phyloP scores from a whole-genome alignment of 2,329 filamentous ascomycete genomes.

The Dothideomycetes sp. region DNA sequence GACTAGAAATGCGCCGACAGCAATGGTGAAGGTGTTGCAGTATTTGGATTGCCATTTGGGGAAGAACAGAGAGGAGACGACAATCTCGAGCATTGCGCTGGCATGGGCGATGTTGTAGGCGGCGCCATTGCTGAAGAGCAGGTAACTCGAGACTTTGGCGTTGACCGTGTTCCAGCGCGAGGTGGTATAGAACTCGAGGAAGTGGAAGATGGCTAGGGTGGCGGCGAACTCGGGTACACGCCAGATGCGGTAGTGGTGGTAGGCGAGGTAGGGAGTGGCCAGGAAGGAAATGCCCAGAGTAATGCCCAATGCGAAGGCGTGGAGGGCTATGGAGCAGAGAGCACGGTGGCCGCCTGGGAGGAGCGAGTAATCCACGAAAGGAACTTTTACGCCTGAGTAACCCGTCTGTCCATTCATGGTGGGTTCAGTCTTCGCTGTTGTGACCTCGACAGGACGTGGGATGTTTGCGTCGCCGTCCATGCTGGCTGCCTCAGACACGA shows the following conservation, averaged over 20 bases:
- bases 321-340: conserved; percentile 34
- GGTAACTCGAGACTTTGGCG: conserved; percentile 64
- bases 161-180: conserved; percentile 69
- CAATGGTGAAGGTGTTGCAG: conserved; percentile 28
- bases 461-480: conserved; percentile 10
- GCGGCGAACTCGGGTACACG: conserved; percentile 52
- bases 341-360: conserved; percentile 32
- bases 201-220: conserved; percentile 74
- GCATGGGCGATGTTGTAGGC: conserved; percentile 76
- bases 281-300: conserved; percentile 23
- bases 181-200: conserved; percentile 90
- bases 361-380: conserved; percentile 21
- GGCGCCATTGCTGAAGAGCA: conserved; percentile 74
- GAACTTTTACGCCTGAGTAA: neutral
- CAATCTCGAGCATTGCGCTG: conserved; percentile 61
- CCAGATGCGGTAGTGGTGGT: conserved; percentile 30
- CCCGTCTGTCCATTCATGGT: conserved; percentile 8
- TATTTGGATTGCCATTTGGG: conserved; percentile 36
- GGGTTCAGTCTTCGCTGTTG: neutral
- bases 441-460: conserved; percentile 7
- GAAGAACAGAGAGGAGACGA: conserved; percentile 46
- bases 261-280: conserved; percentile 13
- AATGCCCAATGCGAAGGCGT: conserved; percentile 33
- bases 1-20: conserved; percentile 53
- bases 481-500: neutral